phyloP scores from a whole-genome alignment of 2,329 filamentous ascomycete species.

The Aspergillus felis region DNA sequence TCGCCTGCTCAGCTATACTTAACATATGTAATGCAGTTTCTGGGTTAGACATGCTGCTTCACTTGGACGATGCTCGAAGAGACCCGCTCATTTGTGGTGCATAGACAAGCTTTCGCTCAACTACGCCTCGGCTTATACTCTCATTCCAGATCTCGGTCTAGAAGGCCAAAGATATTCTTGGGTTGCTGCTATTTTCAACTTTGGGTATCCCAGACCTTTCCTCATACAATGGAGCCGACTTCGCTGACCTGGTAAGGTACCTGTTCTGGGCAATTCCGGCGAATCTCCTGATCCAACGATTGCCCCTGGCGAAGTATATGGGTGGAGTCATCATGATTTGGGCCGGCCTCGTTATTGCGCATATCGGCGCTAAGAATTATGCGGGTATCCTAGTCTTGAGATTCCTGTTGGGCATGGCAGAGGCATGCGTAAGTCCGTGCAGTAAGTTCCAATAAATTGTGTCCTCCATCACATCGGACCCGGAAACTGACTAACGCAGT shows the following conservation, averaged over 20 bases:
- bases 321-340: conserved; percentile 41
- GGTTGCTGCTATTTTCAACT: conserved; percentile 44
- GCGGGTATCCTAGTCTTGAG: conserved; percentile 44
- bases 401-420: conserved; percentile 45
- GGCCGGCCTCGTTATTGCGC: conserved; percentile 38
- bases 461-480: not conserved
- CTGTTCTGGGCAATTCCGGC: conserved; percentile 37
- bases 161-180: conserved; percentile 43
- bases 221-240: not conserved
- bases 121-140: conserved; percentile 40
- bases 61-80: not conserved
- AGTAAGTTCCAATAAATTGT: conserved; percentile 13
- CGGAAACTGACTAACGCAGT: conserved; percentile 13
- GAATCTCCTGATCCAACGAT: conserved; percentile 40
- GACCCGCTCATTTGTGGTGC: not conserved
- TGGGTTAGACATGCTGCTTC: conserved; percentile 24
- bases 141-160: conserved; percentile 41
- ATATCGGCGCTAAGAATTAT: conserved; percentile 38
- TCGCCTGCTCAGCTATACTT: conserved; percentile 22
- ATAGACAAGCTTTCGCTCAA: conserved; percentile 29
- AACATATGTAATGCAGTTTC: conserved; percentile 47
- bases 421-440: conserved; percentile 33
- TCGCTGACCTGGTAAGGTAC: not conserved
- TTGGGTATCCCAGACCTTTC: conserved; percentile 35
- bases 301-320: conserved; percentile 42